Conservation (phyloP, 805 yeast species). For the Spathaspora arborariae region DNA sequence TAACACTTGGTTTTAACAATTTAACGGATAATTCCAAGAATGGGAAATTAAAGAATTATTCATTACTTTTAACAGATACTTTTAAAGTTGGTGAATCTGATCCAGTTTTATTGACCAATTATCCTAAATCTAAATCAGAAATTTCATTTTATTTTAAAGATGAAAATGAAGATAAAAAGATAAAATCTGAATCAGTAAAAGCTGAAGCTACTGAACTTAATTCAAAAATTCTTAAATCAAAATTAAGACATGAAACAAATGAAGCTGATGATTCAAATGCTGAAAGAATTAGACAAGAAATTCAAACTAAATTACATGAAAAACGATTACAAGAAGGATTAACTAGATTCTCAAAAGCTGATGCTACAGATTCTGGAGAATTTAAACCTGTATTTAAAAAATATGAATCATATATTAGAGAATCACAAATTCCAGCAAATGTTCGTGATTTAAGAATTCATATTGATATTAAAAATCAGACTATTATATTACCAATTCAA, state of each 20-base stretch:
- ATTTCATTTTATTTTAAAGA: constrained; percentile 81
- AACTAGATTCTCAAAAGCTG: constrained; percentile 75
- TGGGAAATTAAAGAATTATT: constrained; percentile 55
- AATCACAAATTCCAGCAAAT: constrained; percentile 80
- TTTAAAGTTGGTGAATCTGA: constrained; percentile 61
- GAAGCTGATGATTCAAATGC: constrained; percentile 66
- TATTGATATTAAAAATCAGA: constrained; percentile 83
- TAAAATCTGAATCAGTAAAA: constrained; percentile 30
- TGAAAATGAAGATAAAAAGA: constrained; percentile 42
- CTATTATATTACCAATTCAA: constrained; percentile 83
- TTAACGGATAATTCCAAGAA: constrained; percentile 49
- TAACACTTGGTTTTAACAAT: constrained; percentile 74
- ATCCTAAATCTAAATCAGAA: constrained; percentile 67
- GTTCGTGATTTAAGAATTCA: constrained; percentile 83
- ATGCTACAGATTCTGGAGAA: constrained; percentile 60
- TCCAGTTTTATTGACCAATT: constrained; percentile 67
- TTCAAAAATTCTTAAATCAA: constrained; percentile 73
- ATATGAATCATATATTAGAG: constrained; percentile 92
- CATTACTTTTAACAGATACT: constrained; percentile 78
- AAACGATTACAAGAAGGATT: constrained; percentile 85
- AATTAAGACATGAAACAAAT: constrained; percentile 72
- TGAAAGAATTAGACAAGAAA: constrained; percentile 75
- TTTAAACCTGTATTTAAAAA: constrained; percentile 76
- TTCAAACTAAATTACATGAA: constrained; percentile 79
- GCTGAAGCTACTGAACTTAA: constrained; percentile 26